Evolutionary conservation across 805 yeast genomes (phyloP), one percentile per base, ranked within the genome.

Genomic region (Priceomyces carsonii): DNA sequence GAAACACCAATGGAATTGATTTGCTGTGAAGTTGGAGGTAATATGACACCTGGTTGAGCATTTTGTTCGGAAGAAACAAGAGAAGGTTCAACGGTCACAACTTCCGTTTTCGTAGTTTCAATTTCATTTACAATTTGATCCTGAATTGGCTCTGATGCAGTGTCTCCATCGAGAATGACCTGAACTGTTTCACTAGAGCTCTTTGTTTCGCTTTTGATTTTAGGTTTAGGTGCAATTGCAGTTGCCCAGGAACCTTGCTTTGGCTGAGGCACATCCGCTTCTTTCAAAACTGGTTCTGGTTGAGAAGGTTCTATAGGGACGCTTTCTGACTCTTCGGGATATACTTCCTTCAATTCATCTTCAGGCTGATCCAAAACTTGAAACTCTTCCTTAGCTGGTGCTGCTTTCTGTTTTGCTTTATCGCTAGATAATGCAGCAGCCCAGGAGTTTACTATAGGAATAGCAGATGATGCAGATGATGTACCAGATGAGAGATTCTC

Each of bases 201-300:
- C 36, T 34, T 39, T 18, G 35, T 18, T 42, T 33, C 49, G 23
- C 66, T 58, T 51, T 73, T 70, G 29, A 87, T 81, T 37, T 59
- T 58, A 32, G 64, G 59, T 48, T 65, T 66, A 26, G 71, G 73
- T 36, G 71, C 61, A 34, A 82, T 81, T 48, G 82, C 77, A 12
- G 89, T 76, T 19, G 88, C 87, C 85, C 88, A 82, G 4, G 87
- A 70, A 51, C 69, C 66, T 45, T 66, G 57, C 10, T 71, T 68
- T 14, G 82, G 81, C 35, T 42, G 54, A 67, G 79, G 50, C 70
- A 59, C 31, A 59, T 63, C 17, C 72, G 78, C 51, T 59, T 64
- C 50, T 37, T 55, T 54, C 38, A 54, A 54, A 23, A 49, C 53
- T 19, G 55, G 54, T 23, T 39, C 46, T 21, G 39, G 34, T 5